These are phyloP conservation scores for Apiotrichum veenhuisii DNA, from an alignment of 1,284 basidiomycete genomes.

Conservation along the genomic window DNA sequence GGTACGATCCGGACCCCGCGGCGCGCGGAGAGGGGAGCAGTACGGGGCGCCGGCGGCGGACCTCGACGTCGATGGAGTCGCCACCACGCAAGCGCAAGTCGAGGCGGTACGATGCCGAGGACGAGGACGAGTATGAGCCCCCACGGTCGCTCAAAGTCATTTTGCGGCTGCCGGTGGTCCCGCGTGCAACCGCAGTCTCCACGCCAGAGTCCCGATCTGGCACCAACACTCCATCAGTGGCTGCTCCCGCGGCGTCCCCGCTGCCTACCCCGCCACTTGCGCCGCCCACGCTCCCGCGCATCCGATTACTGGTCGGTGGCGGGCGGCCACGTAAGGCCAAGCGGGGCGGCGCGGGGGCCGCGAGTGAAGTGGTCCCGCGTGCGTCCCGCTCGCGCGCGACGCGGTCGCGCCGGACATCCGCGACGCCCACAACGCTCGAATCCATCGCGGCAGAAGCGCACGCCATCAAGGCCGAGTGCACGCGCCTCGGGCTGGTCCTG, in stretches of 20 bases:
- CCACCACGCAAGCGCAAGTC: neutral
- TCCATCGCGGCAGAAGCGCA: constrained; percentile 24
- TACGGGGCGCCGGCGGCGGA: constrained; percentile 10
- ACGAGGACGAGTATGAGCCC: neutral
- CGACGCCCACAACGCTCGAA: constrained; percentile 24
- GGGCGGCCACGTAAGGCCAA: constrained; percentile 5
- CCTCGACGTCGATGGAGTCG: neutral
- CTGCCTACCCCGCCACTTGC: neutral
- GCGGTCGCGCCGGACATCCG: constrained; percentile 13
- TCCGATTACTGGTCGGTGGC: constrained; percentile 1
- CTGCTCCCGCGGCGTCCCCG: neutral
- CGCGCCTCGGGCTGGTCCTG: constrained; percentile 30
- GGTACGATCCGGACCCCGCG: constrained; percentile 17
- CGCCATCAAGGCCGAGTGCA: constrained; percentile 27
- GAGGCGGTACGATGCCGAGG: neutral
- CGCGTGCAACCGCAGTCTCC: neutral
- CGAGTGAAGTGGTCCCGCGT: neutral
- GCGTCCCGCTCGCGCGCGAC: constrained; percentile 14
- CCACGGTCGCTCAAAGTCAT: neutral
- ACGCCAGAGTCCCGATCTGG: neutral
- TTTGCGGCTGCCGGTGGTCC: neutral
- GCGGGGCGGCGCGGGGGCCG: neutral
- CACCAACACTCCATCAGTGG: neutral
- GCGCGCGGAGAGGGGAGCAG: constrained; percentile 19
- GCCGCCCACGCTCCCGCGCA: neutral